Conservation (phyloP, 148 eudicot species). For the Cornus controversa region DNA sequence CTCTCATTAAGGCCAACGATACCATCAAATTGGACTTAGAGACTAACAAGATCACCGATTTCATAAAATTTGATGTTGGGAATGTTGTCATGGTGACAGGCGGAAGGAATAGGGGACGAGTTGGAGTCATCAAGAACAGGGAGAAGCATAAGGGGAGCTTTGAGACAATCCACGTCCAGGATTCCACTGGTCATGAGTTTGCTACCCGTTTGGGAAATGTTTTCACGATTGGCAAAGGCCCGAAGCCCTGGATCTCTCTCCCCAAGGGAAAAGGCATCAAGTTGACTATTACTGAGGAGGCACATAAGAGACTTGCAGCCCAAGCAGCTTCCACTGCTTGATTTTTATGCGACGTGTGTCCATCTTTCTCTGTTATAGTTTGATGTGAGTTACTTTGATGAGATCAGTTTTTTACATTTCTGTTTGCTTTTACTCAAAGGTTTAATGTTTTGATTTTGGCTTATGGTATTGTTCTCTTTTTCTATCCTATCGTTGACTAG, state of each 20-base stretch:
- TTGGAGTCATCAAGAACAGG: slow-evolving; percentile 57
- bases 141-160: slow-evolving; percentile 70
- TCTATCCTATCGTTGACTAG: background rate
- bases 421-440: background rate
- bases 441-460: background rate
- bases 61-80: slow-evolving; percentile 57
- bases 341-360: background rate
- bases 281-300: slow-evolving; percentile 57
- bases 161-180: slow-evolving; percentile 62
- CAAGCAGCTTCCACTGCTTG: slow-evolving; percentile 19
- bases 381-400: background rate
- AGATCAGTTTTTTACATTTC: background rate
- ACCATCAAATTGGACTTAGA: slow-evolving; percentile 60
- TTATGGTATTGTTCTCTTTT: background rate
- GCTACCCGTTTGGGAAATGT: slow-evolving; percentile 63
- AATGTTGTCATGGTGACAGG: slow-evolving; percentile 63
- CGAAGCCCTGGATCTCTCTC: slow-evolving; percentile 62
- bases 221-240: slow-evolving; percentile 50
- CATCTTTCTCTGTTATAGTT: background rate
- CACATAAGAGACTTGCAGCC: slow-evolving; percentile 33
- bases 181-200: slow-evolving; percentile 60
- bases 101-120: slow-evolving; percentile 64
- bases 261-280: slow-evolving; percentile 73
- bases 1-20: slow-evolving; percentile 56
- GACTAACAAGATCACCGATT: slow-evolving; percentile 44